A percentile compares a stretch with the other conserved stretches of the same genome.
phyloP scores from a whole-genome alignment of 352 stramenopile species.

The Blastocystis sp. region DNA sequence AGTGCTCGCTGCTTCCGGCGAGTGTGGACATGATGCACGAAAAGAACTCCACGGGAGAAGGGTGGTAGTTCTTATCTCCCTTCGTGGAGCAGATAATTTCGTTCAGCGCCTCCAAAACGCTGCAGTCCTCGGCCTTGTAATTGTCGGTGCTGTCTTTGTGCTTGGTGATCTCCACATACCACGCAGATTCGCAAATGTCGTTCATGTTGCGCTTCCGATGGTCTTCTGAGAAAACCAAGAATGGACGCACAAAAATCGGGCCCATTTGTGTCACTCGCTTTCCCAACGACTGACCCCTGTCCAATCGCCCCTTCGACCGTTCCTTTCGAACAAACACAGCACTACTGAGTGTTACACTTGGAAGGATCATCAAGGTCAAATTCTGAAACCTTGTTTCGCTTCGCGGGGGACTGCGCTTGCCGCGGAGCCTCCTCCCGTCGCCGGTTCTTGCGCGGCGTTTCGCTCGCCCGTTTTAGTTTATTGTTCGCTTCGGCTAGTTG shows the following conservation, averaged over 20 bases:
- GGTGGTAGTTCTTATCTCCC: neutral
- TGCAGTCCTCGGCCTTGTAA: constrained; percentile 18
- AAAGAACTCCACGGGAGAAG: constrained; percentile 46
- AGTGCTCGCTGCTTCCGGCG: neutral
- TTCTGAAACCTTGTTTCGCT: constrained; percentile 31
- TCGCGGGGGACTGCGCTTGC: constrained; percentile 18
- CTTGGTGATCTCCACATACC: neutral
- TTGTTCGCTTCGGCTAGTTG: constrained; percentile 1
- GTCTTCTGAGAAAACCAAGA: neutral
- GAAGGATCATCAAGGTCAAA: constrained; percentile 43
- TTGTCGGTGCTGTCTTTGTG: constrained; percentile 56
- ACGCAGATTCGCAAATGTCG: neutral
- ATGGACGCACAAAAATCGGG: neutral
- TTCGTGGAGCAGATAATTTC: constrained; percentile 41
- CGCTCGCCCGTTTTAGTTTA: neutral
- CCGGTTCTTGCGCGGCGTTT: neutral
- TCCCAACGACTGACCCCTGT: neutral
- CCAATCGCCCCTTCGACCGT: too few species aligned
- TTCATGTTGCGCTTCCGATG: neutral
- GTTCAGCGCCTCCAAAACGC: constrained; percentile 31
- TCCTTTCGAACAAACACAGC: neutral
- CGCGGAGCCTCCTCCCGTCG: neutral
- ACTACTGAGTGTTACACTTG: constrained; percentile 62
- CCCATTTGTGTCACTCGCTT: neutral
- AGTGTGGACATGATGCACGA: constrained; percentile 57